Base-by-base conservation (phyloP, 176 grass and related monocot genomes). In the Typha latifolia region DNA sequence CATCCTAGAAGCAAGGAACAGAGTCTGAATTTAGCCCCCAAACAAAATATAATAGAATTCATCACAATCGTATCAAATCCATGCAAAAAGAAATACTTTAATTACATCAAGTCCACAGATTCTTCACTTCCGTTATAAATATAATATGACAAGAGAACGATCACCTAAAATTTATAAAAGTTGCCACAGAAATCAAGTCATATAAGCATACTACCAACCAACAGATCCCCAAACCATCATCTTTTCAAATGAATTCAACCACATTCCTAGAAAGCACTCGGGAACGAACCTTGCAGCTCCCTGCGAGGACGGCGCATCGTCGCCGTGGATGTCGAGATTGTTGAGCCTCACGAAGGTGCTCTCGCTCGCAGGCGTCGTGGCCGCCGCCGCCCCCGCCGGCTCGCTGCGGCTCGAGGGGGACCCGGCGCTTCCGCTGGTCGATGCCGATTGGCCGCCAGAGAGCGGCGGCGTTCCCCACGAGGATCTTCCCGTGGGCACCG, bases 291-390 rank as follows among this genome's bases (percentile, higher is more conserved):
- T 90, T 20, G 22, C 72, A 71, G 88, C 63, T 32, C 70, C 82
- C 62, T 89, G 80, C 50, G 88, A 86, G 12, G 81, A 89, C 2
- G 85, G 80, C 32, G 83, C 81, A 11, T 86, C 93, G 31, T 89
- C 93, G 18, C 56, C 78, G 34, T 89, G 88, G 70, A 89, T 77
- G 24, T 87, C 93, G 61, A 86, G 80, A 50, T 80, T 77, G 49
- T 86, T 75, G 51, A 92, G 72, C 69, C 85, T 84, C 24, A 75
- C 85, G 66, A 89, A 77, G 66, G 83, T 86, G 78, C 69, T 89
- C 82, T 86, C 85, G 66, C 85, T 82, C 61, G 82, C 93, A 14
- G 88, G 85, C 73, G 88, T 92, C 12, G 81, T 89, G 49, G 71
- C 78, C n/a, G 85, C 65, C 2, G 63, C 74, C 61, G 84, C 50